Base-by-base conservation (phyloP, 2,329 filamentous ascomycete species). In the Colletotrichum destructivum region DNA sequence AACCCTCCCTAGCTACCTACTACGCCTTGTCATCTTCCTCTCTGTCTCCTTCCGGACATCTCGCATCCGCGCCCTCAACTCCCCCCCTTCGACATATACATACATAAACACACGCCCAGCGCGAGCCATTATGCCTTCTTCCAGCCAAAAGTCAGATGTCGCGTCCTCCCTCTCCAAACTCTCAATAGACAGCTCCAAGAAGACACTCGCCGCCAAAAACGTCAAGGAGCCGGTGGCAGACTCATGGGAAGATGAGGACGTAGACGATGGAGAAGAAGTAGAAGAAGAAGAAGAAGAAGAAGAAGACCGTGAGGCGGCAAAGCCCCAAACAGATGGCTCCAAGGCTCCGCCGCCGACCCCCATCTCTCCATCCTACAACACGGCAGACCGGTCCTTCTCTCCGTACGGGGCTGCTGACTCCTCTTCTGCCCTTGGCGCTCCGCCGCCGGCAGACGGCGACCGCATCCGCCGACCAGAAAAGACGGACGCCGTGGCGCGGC, bases 401-500 rank as follows among this genome's bases (percentile, higher is more conserved):
- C 72, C 77, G 75, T 62, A 76, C 57, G 60, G 54, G 2, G 71
- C 75, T 57, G 64, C 74, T 67, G 75, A 65, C n/a, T 61, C 52
- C 18, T 75, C 72, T 62, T 75, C 72, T 62, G 35, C 63, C 49
- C 44, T 44, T 38, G 35, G 35, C 49, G 18, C 54, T 51, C n/a
- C 60, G 56, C n/a, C 46, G 47, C 44, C 35, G 21, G 26, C 68
- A n/a, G 59, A 59, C 7, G 31, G 74, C 77, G 40, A 78, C 77
- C 16, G 75, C 76, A 6, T 42, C 74, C 76, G 76, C 67, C 85
- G 93, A 49, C 96, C 95, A 0, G 95, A 98, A 83, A 99, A 98
- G 86, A 97, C 95, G 73, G 97, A 97, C 73, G 94, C 95, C 0
- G 94, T 97, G 49, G 96, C 96, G 6, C 90, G 93, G 73, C 88